These are phyloP conservation scores for Globisporangium uncinulatum DNA, from an alignment of 352 stramenopile genomes.

Conservation along the genomic window DNA sequence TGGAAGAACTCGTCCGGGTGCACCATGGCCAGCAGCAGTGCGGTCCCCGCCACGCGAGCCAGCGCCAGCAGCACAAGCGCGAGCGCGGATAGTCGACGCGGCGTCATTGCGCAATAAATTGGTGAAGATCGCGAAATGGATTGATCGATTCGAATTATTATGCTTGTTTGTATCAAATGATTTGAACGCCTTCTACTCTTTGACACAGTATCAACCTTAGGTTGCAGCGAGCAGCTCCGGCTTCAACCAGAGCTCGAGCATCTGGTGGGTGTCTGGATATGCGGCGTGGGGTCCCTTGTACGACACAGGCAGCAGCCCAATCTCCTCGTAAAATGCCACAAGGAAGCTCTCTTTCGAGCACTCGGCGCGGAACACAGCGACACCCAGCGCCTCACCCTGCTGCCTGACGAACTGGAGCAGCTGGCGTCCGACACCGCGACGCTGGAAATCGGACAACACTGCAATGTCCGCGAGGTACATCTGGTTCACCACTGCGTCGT, in stretches of 20 bases:
- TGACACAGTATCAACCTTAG: not conserved
- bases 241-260: conserved; percentile 33
- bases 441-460: conserved; percentile 18
- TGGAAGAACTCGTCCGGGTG: conserved; percentile 88
- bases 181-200: not conserved
- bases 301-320: conserved; percentile 18
- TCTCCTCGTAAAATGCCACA: conserved; percentile 18
- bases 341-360: conserved; percentile 24
- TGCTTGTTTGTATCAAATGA: not conserved
- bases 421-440: conserved; percentile 11
- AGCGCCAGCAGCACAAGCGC: conserved; percentile 19
- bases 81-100: not conserved
- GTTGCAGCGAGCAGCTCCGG: not conserved
- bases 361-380: conserved; percentile 21
- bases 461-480: conserved; percentile 21
- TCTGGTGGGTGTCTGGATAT: conserved; percentile 30
- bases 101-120: not conserved
- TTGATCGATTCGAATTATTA: not conserved
- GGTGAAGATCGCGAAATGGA: not conserved
- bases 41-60: conserved; percentile 28
- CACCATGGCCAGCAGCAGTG: conserved; percentile 53
- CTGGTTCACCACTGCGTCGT: conserved; percentile 12
- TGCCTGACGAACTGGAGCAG: conserved; percentile 18
- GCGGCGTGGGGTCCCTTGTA: conserved; percentile 22
- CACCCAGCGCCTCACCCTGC: conserved; percentile 9